phyloP scores from a whole-genome alignment of 2,329 filamentous ascomycete genomes.

The Apiospora aurea region DNA sequence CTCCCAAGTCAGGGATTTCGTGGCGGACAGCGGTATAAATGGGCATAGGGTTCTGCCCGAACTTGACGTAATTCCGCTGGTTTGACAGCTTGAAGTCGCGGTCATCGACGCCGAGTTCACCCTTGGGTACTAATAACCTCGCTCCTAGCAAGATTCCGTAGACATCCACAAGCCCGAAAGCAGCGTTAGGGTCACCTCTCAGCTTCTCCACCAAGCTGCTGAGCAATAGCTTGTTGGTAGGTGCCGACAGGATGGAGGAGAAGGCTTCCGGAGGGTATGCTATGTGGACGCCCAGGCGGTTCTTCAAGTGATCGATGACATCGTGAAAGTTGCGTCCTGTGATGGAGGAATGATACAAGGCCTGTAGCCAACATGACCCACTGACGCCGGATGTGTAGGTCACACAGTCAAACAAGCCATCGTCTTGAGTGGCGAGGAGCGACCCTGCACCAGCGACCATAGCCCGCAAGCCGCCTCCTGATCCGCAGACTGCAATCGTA shows the following conservation, averaged over 20 bases:
- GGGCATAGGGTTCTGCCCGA: slow-evolving; percentile 84
- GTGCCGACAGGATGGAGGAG: slow-evolving; percentile 80
- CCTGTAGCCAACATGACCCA: slow-evolving; percentile 94
- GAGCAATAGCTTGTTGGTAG: slow-evolving; percentile 91
- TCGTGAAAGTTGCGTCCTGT: slow-evolving; percentile 70
- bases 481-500: slow-evolving; percentile 91
- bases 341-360: slow-evolving; percentile 84
- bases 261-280: slow-evolving; percentile 90
- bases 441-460: slow-evolving; percentile 91
- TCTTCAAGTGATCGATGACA: slow-evolving; percentile 85
- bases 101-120: slow-evolving; percentile 78
- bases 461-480: slow-evolving; percentile 88
- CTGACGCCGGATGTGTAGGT: slow-evolving; percentile 97
- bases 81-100: slow-evolving; percentile 90
- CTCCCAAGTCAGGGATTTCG: slow-evolving; percentile 79
- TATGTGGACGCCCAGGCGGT: slow-evolving; percentile 85
- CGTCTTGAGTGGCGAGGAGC: slow-evolving; percentile 81
- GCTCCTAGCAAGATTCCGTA: slow-evolving; percentile 89
- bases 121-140: slow-evolving; percentile 83
- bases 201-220: slow-evolving; percentile 91
- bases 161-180: slow-evolving; percentile 90
- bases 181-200: slow-evolving; percentile 78
- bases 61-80: slow-evolving; percentile 77
- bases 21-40: slow-evolving; percentile 97
- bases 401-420: slow-evolving; percentile 89